Evolutionary conservation across 345 rosid genomes (phyloP).

Genomic region (Eutrema japonicum): DNA sequence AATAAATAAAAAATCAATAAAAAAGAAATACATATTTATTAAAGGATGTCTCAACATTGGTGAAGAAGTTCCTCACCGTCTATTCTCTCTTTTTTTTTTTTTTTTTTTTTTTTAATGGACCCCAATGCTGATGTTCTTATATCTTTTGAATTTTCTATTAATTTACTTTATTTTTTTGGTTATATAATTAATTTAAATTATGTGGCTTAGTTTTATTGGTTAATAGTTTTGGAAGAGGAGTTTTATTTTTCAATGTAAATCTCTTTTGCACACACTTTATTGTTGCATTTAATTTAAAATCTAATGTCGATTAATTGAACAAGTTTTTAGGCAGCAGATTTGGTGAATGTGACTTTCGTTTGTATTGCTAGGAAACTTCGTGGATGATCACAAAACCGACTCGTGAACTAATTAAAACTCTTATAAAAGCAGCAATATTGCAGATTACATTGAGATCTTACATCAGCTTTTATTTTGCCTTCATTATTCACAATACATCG

Average conservation of each 20-base stretch:
- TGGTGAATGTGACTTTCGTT: conserved; percentile 26
- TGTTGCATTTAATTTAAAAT: background rate
- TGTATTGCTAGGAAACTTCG: conserved; percentile 30
- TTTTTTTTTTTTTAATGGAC: no score
- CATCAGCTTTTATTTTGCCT: background rate
- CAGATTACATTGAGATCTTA: background rate
- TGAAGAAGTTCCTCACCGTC: no score
- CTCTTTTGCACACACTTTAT: background rate
- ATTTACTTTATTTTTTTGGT: background rate
- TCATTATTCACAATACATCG: conserved; percentile 13
- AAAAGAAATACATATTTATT: no score
- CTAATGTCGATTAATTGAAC: background rate
- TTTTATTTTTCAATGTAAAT: no score
- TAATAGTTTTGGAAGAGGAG: background rate
- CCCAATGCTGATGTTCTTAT: no score
- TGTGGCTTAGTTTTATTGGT: background rate
- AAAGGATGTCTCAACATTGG: no score
- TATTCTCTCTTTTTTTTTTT: no score
- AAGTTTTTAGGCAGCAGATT: conserved; percentile 4
- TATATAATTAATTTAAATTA: background rate
- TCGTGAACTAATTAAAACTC: background rate
- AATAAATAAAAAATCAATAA: no score
- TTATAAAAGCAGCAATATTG: conserved; percentile 17
- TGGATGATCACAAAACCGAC: conserved; percentile 22
- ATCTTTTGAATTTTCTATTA: no score